Evolutionary conservation across 257 asterid species (phyloP).

Genomic region (Salvia rosmarinus): DNA sequence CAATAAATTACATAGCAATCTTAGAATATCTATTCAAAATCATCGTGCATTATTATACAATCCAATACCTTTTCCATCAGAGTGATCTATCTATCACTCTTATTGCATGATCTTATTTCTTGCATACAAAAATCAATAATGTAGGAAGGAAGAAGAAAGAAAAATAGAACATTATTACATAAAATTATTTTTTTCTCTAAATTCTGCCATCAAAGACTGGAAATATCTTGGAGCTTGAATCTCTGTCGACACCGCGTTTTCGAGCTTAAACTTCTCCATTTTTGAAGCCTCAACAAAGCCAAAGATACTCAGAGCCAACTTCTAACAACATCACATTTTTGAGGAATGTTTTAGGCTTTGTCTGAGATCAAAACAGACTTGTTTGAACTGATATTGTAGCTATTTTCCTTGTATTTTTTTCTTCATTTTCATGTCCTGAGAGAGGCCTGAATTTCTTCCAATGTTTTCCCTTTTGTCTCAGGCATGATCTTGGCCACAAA

Average conservation of each 20-base stretch:
- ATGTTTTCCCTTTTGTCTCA: slow-evolving; percentile 84
- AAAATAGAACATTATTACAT: neutral
- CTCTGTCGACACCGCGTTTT: neutral
- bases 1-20: too few species aligned
- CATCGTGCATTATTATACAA: neutral
- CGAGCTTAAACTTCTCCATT: neutral
- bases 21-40: neutral
- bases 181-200: too few species aligned
- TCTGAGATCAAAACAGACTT: slow-evolving; percentile 9
- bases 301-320: neutral
- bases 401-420: neutral
- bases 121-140: slow-evolving; percentile 6
- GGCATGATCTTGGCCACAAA: slow-evolving; percentile 78
- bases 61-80: neutral
- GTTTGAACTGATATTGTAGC: neutral
- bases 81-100: too few species aligned
- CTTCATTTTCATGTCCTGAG: slow-evolving; percentile 44
- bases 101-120: neutral
- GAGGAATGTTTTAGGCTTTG: neutral
- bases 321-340: neutral
- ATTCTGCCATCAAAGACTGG: neutral
- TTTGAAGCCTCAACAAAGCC: neutral
- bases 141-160: neutral
- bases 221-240: neutral
- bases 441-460: slow-evolving; percentile 79